phyloP scores from a whole-genome alignment of 2,329 filamentous ascomycete genomes.

The Aspergillus puulaauensis region DNA sequence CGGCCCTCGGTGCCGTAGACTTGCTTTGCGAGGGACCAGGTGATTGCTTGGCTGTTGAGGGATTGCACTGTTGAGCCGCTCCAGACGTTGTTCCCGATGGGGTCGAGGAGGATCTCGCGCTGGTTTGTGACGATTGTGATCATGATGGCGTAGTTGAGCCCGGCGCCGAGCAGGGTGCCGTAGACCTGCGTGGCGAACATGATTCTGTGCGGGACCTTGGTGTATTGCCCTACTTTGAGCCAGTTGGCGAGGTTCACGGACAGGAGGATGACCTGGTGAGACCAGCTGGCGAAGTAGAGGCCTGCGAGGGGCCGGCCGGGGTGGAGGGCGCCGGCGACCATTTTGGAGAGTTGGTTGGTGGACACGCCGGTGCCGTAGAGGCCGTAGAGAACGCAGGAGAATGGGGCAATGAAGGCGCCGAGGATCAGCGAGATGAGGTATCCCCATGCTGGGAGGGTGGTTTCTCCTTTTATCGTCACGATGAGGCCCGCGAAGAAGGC shows the following conservation, averaged over 20 bases:
- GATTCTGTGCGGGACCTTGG: conserved; percentile 55
- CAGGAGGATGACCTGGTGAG: conserved; percentile 27
- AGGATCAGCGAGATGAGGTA: conserved; percentile 49
- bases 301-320: conserved; percentile 26
- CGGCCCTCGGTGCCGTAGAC: conserved; percentile 49
- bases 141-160: conserved; percentile 58
- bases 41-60: conserved; percentile 36
- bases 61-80: conserved; percentile 53
- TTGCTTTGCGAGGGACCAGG: conserved; percentile 53
- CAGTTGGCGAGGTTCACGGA: conserved; percentile 25
- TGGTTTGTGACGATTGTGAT: conserved; percentile 53
- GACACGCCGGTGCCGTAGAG: conserved; percentile 21
- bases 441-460: conserved; percentile 50
- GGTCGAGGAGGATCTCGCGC: conserved; percentile 47
- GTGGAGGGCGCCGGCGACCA: conserved; percentile 25
- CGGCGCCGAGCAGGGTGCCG: conserved; percentile 55
- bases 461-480: conserved; percentile 48
- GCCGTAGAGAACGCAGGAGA: conserved; percentile 30
- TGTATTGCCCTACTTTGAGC: conserved; percentile 26
- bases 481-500: conserved; percentile 50
- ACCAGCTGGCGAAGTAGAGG: conserved; percentile 30
- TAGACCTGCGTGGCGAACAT: conserved; percentile 60
- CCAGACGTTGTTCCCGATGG: conserved; percentile 53
- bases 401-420: conserved; percentile 48
- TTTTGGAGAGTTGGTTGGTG: conserved; percentile 27